phyloP scores from a whole-genome alignment of 2,329 filamentous ascomycete species.

The Penicillium thymicola region DNA sequence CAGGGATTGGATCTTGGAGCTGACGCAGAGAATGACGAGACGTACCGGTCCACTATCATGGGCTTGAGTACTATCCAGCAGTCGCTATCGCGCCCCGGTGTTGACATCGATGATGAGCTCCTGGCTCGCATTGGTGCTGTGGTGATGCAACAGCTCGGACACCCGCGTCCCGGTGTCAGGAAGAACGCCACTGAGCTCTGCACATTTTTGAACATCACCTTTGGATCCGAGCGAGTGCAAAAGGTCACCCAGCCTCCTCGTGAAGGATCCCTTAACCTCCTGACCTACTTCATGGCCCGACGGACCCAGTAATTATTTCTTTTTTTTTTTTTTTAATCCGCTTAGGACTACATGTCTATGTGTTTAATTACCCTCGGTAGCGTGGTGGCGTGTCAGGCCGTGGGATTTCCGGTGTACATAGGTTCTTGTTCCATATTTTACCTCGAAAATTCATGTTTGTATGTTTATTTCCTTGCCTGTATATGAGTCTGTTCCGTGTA shows the following conservation, averaged over 20 bases:
- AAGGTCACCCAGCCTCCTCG: conserved; percentile 29
- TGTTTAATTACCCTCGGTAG: conserved; percentile 5
- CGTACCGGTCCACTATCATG: conserved; percentile 35
- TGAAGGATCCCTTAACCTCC: conserved; percentile 33
- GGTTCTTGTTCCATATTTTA: conserved; percentile 6
- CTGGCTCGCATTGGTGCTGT: conserved; percentile 32
- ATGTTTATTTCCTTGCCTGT: neutral
- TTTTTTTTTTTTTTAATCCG: neutral
- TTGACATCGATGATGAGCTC: conserved; percentile 21
- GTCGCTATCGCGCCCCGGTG: conserved; percentile 13
- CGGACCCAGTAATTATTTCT: conserved; percentile 17
- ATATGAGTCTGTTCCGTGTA: neutral
- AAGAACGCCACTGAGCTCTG: conserved; percentile 39
- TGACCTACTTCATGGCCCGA: conserved; percentile 38
- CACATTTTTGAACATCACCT: conserved; percentile 29
- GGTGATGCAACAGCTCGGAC: conserved; percentile 31
- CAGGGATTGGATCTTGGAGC: conserved; percentile 28
- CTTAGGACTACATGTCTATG: neutral
- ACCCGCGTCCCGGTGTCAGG: conserved; percentile 37
- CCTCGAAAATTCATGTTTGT: neutral
- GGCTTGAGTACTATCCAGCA: conserved; percentile 26
- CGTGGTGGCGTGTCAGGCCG: conserved; percentile 4
- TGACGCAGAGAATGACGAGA: conserved; percentile 30
- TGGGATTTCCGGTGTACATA: conserved; percentile 7
- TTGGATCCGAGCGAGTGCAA: conserved; percentile 26